A percentile compares a stretch with the other conserved stretches of the same genome.
phyloP scores from a whole-genome alignment of 192 early-diverging fungal genomes.

The Rhizophagus prolifer region DNA sequence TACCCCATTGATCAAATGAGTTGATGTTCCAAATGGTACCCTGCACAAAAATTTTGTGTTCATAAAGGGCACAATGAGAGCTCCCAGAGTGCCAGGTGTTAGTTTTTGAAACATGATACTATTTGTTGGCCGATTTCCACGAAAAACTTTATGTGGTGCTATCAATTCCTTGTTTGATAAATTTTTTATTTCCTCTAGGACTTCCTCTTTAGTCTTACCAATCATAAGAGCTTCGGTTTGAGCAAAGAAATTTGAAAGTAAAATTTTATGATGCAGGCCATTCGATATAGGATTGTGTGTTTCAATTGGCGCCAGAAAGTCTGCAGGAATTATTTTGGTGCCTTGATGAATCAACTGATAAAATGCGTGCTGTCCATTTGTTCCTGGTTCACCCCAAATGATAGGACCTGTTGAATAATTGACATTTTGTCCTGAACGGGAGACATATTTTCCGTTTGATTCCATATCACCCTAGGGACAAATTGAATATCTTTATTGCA shows the following conservation, averaged over 20 bases:
- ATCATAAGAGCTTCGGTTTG: conserved; percentile 97
- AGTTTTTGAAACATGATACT: conserved; percentile 92
- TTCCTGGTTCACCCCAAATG: conserved; percentile 99
- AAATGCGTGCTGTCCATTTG: conserved; percentile 99
- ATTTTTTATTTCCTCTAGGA: conserved; percentile 75
- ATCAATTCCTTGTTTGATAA: conserved; percentile 61
- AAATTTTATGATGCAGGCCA: conserved; percentile 89
- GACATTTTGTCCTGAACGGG: conserved; percentile 76
- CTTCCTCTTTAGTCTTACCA: conserved; percentile 82
- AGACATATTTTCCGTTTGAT: conserved; percentile 95
- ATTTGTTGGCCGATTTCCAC: conserved; percentile 97
- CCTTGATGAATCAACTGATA: conserved; percentile 99
- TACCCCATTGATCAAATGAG: conserved; percentile 91
- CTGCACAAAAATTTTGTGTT: conserved; percentile 99
- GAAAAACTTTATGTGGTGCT: conserved; percentile 95
- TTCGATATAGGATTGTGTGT: conserved; percentile 88
- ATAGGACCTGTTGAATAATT: conserved; percentile 92
- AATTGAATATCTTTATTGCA: too few relatives aligned
- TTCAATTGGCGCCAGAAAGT: conserved; percentile 94
- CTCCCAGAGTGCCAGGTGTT: conserved; percentile 85
- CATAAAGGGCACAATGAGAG: conserved; percentile 95
- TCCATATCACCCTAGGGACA: conserved; percentile 91
- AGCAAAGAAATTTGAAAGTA: conserved; percentile 99
- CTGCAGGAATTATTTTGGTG: conserved; percentile 92
- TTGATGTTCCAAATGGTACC: conserved; percentile 98